Evolutionary conservation across 805 yeast species (phyloP), one percentile per base, ranked within the genome.

Genomic region (Candida ovalis): DNA sequence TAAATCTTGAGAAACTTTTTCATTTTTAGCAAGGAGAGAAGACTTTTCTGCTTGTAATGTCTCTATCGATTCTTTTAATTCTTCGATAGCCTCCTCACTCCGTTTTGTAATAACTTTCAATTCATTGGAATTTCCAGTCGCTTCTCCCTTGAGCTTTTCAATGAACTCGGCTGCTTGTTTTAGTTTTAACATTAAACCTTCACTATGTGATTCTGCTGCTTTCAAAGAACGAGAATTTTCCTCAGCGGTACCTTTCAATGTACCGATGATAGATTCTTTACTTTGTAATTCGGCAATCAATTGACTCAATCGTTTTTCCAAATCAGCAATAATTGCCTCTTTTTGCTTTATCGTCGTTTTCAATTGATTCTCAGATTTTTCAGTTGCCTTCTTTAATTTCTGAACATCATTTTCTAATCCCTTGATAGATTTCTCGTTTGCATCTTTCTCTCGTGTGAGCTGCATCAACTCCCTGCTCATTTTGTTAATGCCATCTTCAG

Each of bases 401-500:
- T 59, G 56, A 2, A 72, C 51, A 27, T 76, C 76, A 38, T 71
- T 76, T 48, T 80, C 77, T 40, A 75, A 50, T 4, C 55, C 58
- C 36, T 71, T 73, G 15, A 78, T 64, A 8, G 66, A 64, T 23
- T 70, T 69, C 40, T 76, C 81, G 6, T 75, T 57, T 0, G 76
- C 75, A 1, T 77, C 80, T 49, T 82, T 83, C 30, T 80, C 81
- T 47, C 78, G 80, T 0, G 81, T 75, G 39, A 89, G 69, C 42
- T 77, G 77, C 64, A 88, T 78, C 27, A 91, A 69, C 54, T 91
- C 98, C 36, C 92, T 72, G 46, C 84, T 86, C 96, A 91, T 87
- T 56, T 89, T 90, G 61, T 90, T 90, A 44, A 91, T 84, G 3
- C 96, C 97, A 50, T 81, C 84, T 58, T 91, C 97, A 1, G 92